phyloP scores from a whole-genome alignment of 352 stramenopile genomes.

The Aphanomyces invadans region DNA sequence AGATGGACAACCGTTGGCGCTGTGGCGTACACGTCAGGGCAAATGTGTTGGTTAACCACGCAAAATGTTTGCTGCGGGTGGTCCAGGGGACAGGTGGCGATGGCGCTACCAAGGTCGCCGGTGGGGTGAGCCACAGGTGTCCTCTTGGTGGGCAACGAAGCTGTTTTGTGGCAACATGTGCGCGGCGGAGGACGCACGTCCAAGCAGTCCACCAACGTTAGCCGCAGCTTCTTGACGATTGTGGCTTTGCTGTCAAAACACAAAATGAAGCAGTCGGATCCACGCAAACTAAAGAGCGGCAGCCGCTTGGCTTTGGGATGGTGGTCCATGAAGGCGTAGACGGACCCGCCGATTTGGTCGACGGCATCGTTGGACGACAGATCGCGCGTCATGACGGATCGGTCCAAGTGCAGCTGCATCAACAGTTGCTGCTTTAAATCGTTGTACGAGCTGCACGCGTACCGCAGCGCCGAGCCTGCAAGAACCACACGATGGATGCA shows the following conservation, averaged over 20 bases:
- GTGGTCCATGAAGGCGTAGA: background rate
- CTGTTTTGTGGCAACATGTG: background rate
- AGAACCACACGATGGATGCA: background rate
- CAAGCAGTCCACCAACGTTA: background rate
- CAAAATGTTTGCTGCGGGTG: background rate
- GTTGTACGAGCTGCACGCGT: background rate
- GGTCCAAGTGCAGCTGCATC: background rate
- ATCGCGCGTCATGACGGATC: background rate
- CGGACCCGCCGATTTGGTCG: background rate
- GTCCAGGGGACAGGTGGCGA: background rate
- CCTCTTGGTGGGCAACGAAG: background rate
- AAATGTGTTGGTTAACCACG: background rate
- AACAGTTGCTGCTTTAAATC: background rate
- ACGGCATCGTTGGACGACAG: background rate
- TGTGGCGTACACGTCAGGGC: background rate
- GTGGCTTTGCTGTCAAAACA: background rate
- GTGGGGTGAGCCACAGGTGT: background rate
- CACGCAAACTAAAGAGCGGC: slow-evolving; percentile 5
- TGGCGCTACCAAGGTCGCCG: background rate
- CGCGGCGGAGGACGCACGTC: background rate
- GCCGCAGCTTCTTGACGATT: background rate
- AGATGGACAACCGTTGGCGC: background rate
- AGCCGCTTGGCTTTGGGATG: background rate
- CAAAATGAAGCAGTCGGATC: slow-evolving; percentile 18
- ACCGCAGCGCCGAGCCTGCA: background rate